Percentiles rank a stretch among this genome's conserved stretches.
Conservation (phyloP, 1,139 yeast species). For the Kodamaea sp. region DNA sequence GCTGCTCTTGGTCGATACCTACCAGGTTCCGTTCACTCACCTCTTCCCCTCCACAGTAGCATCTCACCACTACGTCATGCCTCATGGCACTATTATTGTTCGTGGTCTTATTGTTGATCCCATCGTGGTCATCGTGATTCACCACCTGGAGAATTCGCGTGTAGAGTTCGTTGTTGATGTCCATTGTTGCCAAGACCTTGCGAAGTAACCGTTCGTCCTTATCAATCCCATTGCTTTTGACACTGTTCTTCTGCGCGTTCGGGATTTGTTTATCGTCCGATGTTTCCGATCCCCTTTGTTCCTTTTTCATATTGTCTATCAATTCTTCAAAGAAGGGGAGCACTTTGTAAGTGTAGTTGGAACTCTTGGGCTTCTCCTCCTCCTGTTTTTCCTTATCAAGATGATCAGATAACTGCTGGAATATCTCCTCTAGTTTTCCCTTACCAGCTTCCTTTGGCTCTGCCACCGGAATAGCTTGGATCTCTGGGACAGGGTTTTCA, state of each 20-base stretch:
- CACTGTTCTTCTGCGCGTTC: too few species aligned
- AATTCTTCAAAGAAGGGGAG: constrained; percentile 12
- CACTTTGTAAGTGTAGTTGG: constrained; percentile 2
- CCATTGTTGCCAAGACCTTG: constrained; percentile 5
- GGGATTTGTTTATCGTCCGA: too few species aligned
- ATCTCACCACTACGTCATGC: constrained; percentile 1
- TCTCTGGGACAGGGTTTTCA: not conserved
- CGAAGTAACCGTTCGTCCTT: constrained; percentile 1
- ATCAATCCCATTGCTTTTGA: too few species aligned
- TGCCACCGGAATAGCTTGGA: too few species aligned
- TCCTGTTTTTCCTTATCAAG: not conserved
- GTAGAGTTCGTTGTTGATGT: constrained; percentile 8
- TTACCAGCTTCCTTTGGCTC: too few species aligned
- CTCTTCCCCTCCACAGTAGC: constrained; percentile 1
- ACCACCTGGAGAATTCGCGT: constrained; percentile 3
- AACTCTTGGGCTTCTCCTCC: not conserved
- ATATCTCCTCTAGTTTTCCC: not conserved
- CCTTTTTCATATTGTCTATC: constrained; percentile 8
- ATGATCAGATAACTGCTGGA: not conserved
- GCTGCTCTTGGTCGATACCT: too few species aligned
- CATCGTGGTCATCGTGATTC: not conserved
- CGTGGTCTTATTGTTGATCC: not conserved
- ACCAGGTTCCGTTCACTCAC: too few species aligned
- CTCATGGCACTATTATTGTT: not conserved
- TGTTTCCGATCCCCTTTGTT: too few species aligned